Base-by-base conservation (phyloP, 352 stramenopile species). In the Aphanomyces stellatus region DNA sequence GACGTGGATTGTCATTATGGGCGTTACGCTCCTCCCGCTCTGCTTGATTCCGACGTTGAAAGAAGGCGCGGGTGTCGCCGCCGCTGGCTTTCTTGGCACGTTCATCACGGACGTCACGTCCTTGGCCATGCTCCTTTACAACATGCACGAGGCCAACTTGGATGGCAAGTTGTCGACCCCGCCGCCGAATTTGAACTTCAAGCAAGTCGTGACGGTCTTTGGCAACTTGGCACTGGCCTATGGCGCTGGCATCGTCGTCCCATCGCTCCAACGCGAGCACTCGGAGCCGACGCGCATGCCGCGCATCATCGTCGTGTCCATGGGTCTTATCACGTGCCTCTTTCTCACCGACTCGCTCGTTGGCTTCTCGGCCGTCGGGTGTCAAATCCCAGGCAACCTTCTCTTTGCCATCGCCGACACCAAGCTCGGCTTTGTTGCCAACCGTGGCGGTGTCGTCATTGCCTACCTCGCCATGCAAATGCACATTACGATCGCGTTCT, bases 1-100 rank as follows among this genome's bases (percentile, higher is more conserved):
- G n/a, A 65, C 37, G 19, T 69, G 62, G 62, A 61, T 69, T 28
- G 65, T 69, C 17, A 65, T 69, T 17, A 69, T 69, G 62, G 62
- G 30, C 2, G 15, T 69, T 19, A 51, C 62, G 8, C 22, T 69
- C 15, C 19, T 69, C 8, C 62, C 62, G 4, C 51, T 69, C 22
- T 67, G 51, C 22, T 53, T 69, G 37, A 69, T 53, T 15, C 62
- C 62, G 48, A 69, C 62, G 55, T 46, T 69, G 41, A 69, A 69
- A 34, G 62, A 69, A 67, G 62, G 62, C 8, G 62, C 40, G 8
- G 62, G 49, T 30, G 62, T 48, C 7, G 62, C 62, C 2, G 35
- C 46, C 46, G 62, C 62, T 13, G 62, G 62, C 4, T 67, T 7
- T 3, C 27, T 65, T n/a, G 62, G 62, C 19, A 69, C 62, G 15